Evolutionary conservation across 2,329 filamentous ascomycete genomes (phyloP), one percentile per base, ranked within the genome.

Genomic region (Colletotrichum orbiculare): DNA sequence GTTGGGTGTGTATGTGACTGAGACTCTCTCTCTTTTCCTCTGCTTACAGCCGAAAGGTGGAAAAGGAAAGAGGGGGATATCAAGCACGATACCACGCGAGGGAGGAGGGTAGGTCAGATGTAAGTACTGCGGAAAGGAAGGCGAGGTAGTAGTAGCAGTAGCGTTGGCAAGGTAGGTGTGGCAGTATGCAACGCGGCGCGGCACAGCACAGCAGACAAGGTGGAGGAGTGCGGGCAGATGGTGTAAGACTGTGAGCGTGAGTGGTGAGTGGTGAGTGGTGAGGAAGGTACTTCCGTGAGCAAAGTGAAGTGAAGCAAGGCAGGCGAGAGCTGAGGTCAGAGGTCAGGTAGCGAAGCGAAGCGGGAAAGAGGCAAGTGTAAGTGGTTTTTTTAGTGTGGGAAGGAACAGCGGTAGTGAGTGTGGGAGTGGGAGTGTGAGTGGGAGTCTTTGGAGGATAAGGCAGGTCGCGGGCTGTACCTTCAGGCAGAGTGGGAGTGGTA

Each of bases 21-120:
- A 10, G 58, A 64, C 43, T 34, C 54, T 37, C 34, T 25, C 25
- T 25, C 25, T 25, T 25, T 25, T 25, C 4, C 25, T 25, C 25
- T 25, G 25, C 43, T 53, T 62, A 52, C 59, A 60, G 64, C 34
- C 60, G 64, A 42, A 54, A 58, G 43, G 48, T 43, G 48, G 54
- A 66, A 64, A 64, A 64, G 64, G 65, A 66, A 64, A 66, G 64
- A 66, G 64, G 60, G 60, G 60, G 64, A 66, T 66, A 66, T 55
- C 60, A 60, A 50, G 64, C 60, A 47, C 48, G 54, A 60, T 54
- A 54, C 37, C 54, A 60, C 60, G 60, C 60, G 64, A 66, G 64
- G 64, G 60, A 65, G 59, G 60, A 66, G 64, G 60, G 64, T 63
- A 63, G 53, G 47, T 33, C 15, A 66, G 59, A 66, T 66, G 63